Evolutionary conservation across 2,329 filamentous ascomycete genomes (phyloP).

Genomic region (Magnaporthiopsis incrustans): DNA sequence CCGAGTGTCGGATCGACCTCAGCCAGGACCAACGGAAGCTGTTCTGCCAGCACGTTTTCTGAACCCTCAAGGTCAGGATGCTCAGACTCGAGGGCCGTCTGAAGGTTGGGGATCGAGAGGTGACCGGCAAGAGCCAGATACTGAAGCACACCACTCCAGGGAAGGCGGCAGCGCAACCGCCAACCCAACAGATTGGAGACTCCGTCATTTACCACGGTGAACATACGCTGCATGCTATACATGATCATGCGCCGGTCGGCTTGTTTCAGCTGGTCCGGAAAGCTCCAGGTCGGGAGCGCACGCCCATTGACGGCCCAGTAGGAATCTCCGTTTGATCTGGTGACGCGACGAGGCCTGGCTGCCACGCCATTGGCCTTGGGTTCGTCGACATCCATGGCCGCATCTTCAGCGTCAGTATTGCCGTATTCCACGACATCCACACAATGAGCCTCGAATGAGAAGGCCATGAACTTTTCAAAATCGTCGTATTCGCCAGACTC

Average conservation of each 20-base stretch:
- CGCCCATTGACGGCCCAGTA: slow-evolving; percentile 4
- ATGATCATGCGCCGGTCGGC: slow-evolving; percentile 59
- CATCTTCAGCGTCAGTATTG: neutral
- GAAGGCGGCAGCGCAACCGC: slow-evolving; percentile 31
- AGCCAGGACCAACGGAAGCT: slow-evolving; percentile 54
- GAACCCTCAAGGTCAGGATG: slow-evolving; percentile 32
- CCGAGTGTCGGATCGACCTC: slow-evolving; percentile 62
- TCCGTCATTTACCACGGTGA: slow-evolving; percentile 1
- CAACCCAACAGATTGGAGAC: slow-evolving; percentile 6
- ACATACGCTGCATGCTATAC: slow-evolving; percentile 38
- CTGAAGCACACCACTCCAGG: slow-evolving; percentile 46
- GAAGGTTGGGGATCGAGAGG: slow-evolving; percentile 50
- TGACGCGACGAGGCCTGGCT: neutral
- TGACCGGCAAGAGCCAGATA: slow-evolving; percentile 55
- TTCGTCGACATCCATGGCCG: neutral
- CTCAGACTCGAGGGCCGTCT: slow-evolving; percentile 46
- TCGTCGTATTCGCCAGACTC: slow-evolving; percentile 33
- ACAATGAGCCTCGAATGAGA: slow-evolving; percentile 5
- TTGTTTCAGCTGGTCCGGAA: slow-evolving; percentile 33
- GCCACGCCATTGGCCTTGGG: neutral
- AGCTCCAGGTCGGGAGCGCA: slow-evolving; percentile 3
- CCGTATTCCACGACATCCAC: neutral
- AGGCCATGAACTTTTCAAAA: slow-evolving; percentile 33
- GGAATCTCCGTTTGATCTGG: neutral
- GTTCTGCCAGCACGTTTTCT: slow-evolving; percentile 45